These are phyloP conservation scores for Xylaria venustula DNA, from an alignment of 495 filamentous ascomycete species.

Conservation along the genomic window DNA sequence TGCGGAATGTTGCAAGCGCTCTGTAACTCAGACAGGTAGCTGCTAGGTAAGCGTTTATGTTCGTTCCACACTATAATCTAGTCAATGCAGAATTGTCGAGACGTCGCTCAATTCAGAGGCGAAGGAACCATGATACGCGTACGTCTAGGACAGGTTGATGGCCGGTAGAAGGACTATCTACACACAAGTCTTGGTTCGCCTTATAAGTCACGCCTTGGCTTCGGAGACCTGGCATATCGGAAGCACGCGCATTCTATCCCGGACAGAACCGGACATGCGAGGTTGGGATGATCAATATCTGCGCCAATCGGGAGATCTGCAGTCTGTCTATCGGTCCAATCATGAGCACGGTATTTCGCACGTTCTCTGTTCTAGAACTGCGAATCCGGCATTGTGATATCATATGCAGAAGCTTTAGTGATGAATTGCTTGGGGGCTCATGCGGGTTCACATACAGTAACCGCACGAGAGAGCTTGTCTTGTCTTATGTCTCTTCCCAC, in stretches of 20 bases:
- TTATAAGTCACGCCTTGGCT: too few relatives aligned
- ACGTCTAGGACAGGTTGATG: too few relatives aligned
- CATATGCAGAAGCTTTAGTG: background rate
- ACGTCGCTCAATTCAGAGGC: too few relatives aligned
- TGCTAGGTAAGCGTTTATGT: too few relatives aligned
- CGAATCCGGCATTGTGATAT: background rate
- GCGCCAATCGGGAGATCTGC: background rate
- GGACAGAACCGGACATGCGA: background rate
- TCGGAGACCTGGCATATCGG: background rate
- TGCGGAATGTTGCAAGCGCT: too few relatives aligned
- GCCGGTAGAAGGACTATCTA: too few relatives aligned
- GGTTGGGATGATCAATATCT: background rate
- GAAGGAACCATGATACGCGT: too few relatives aligned
- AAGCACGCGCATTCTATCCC: background rate
- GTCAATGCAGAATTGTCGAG: too few relatives aligned
- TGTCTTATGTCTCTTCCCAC: background rate
- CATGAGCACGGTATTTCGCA: background rate
- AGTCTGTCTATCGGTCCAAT: constrained; percentile 2
- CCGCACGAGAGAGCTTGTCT: background rate
- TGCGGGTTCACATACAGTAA: background rate
- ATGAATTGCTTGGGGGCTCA: background rate
- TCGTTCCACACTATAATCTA: too few relatives aligned
- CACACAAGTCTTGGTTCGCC: too few relatives aligned
- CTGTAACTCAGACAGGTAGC: too few relatives aligned
- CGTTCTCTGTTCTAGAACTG: constrained; percentile 1